A percentile compares a stretch with the other conserved stretches of the same genome.
phyloP scores from a whole-genome alignment of 208 protist genomes.

The Novymonas esmeraldas region DNA sequence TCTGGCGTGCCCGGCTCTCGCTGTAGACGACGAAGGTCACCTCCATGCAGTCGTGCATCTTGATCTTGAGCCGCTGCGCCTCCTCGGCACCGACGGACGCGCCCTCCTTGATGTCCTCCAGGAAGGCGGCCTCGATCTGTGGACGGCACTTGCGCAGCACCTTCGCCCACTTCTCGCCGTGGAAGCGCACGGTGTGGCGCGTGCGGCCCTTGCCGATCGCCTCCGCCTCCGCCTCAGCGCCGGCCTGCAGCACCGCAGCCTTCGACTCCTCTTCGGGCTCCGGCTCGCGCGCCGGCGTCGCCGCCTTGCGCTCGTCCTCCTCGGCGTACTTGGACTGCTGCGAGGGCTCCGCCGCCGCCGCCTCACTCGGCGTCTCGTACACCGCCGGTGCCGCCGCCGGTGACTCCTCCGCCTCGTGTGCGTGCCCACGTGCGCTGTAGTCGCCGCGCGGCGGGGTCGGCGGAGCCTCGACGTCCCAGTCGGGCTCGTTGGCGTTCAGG shows the following conservation, averaged over 20 bases:
- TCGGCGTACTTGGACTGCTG: not conserved
- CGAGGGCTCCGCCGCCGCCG: constrained; percentile 4
- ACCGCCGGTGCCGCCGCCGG: constrained; percentile 3
- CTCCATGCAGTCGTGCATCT: constrained; percentile 40
- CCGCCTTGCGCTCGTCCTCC: constrained; percentile 1
- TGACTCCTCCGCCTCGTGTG: not conserved
- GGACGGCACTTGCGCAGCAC: constrained; percentile 26
- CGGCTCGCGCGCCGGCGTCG: too few species aligned
- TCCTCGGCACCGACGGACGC: constrained; percentile 33
- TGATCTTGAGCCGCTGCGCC: constrained; percentile 37
- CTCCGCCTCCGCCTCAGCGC: constrained; percentile 6
- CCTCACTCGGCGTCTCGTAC: not conserved
- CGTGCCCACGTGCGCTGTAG: constrained; percentile 27
- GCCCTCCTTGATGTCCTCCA: constrained; percentile 39
- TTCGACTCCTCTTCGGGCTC: not conserved
- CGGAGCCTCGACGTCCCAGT: constrained; percentile 55
- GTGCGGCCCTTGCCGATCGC: constrained; percentile 26
- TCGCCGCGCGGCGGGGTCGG: constrained; percentile 29
- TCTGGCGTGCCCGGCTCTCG: constrained; percentile 26
- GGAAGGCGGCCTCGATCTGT: constrained; percentile 33
- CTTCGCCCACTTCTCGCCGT: constrained; percentile 46
- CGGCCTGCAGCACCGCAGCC: not conserved
- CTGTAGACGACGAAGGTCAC: constrained; percentile 46
- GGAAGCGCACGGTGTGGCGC: constrained; percentile 63
- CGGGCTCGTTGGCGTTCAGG: constrained; percentile 28